Evolutionary conservation across 257 asterid species (phyloP), one percentile per base, ranked within the genome.

Genomic region (Henckelia pumila): DNA sequence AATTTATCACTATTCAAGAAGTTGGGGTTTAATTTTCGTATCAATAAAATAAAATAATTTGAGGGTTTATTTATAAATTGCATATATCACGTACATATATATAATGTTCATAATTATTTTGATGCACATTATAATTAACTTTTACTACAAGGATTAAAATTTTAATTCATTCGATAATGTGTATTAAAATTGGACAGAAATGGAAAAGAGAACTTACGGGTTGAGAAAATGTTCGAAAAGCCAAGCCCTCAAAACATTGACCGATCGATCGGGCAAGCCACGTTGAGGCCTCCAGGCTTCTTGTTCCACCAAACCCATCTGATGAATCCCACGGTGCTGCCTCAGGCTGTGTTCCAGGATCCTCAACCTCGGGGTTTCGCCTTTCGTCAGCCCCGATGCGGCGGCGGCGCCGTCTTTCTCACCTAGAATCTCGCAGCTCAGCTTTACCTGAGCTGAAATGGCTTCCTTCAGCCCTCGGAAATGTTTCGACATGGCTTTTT

Each of bases 221-320:
- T 94, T 89, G 8, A 94, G 81, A 68, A 94, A 94, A 83, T 94
- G 99, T 75, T 94, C 98, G 57, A 94, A 94, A 73, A 94, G 98
- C 99, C 99, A 94, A 49, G 99, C 95, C 69, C 99, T 76, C 67
- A 94, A 79, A 56, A 89, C 84, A 81, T 88, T 94, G 67, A 94
- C 98, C 0, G 99, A 94, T 5, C 98, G 80, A 72, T 91, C 98
- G n/a, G 99, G 99, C 76, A 94, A 52, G 1, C 99, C 99, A 29
- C 99, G 61, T 56, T 91, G 99, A 2, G 99, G 99, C 69, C 99
- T 63, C 99, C 99, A 94, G 0, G 98, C 99, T 75, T 91, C 98
- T 69, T 94, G 99, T 56, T 94, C 98, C 95, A 87, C 83, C 87
- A 88, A 84, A 1, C 99, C 99, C 92, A 94, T 94, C 65, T 94